Percentiles rank a stretch among this genome's conserved stretches.
These are phyloP conservation scores for Fusarium armeniacum DNA, from an alignment of 2,329 filamentous ascomycete species.

Conservation along the genomic window DNA sequence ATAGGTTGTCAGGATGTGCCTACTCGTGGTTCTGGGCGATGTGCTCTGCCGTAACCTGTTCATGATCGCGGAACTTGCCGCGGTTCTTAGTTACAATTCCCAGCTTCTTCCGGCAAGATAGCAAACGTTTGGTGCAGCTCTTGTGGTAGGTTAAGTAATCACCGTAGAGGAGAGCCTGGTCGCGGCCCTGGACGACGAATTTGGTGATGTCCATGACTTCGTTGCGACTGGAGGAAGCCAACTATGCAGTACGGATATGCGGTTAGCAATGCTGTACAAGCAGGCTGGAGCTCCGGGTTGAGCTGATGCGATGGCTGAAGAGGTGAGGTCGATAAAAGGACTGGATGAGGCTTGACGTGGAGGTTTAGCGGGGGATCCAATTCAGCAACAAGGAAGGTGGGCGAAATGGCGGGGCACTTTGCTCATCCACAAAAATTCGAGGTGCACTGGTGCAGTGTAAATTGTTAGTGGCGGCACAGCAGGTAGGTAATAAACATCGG, in stretches of 20 bases:
- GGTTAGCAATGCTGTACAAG: not conserved
- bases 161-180: slow-evolving; percentile 87
- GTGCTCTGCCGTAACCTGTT: slow-evolving; percentile 79
- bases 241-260: slow-evolving; percentile 1
- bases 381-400: slow-evolving; percentile 36
- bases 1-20: slow-evolving; percentile 46
- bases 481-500: not conserved
- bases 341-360: slow-evolving; percentile 49
- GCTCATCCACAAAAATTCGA: slow-evolving; percentile 39
- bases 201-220: slow-evolving; percentile 87
- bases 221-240: not conserved
- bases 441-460: slow-evolving; percentile 8
- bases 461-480: slow-evolving; percentile 39
- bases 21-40: slow-evolving; percentile 83
- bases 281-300: not conserved
- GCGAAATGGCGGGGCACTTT: slow-evolving; percentile 48
- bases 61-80: slow-evolving; percentile 83
- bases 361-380: slow-evolving; percentile 48
- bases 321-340: slow-evolving; percentile 34
- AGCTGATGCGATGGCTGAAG: slow-evolving; percentile 20
- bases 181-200: slow-evolving; percentile 82
- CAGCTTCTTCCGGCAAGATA: slow-evolving; percentile 86
- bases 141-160: slow-evolving; percentile 89
- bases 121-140: slow-evolving; percentile 83
- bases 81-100: slow-evolving; percentile 86